Conservation (phyloP, 2,329 filamentous ascomycete genomes). For the Seiridium unicorne region DNA sequence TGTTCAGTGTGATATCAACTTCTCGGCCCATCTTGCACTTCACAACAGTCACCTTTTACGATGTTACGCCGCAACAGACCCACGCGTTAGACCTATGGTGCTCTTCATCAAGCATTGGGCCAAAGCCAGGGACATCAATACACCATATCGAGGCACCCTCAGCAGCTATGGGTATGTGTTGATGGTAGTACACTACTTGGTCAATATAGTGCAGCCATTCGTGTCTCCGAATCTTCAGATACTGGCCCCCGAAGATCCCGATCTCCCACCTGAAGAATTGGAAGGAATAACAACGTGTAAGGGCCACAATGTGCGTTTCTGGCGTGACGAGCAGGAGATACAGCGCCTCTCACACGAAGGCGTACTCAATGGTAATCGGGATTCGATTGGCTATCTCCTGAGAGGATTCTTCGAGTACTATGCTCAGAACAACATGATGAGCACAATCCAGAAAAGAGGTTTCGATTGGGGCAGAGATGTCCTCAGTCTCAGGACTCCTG, state of each 20-base stretch:
- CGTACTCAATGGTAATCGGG: constrained; percentile 64
- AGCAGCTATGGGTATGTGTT: constrained; percentile 90
- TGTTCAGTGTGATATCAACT: constrained; percentile 92
- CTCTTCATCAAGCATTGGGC: constrained; percentile 92
- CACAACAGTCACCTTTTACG: constrained; percentile 82
- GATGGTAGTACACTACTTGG: constrained; percentile 88
- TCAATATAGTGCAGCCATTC: constrained; percentile 77
- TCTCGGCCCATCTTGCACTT: constrained; percentile 77
- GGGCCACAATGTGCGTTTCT: constrained; percentile 74
- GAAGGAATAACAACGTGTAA: constrained; percentile 49
- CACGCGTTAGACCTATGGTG: constrained; percentile 73
- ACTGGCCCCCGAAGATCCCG: constrained; percentile 36
- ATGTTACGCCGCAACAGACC: constrained; percentile 79
- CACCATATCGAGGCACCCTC: constrained; percentile 79
- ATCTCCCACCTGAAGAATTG: constrained; percentile 34
- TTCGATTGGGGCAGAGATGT: constrained; percentile 84
- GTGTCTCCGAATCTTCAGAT: constrained; percentile 82
- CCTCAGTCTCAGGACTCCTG: constrained; percentile 70
- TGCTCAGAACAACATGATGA: constrained; percentile 58
- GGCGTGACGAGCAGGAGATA: constrained; percentile 72
- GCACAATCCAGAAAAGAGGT: constrained; percentile 47
- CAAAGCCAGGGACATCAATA: constrained; percentile 81
- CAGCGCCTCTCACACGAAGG: constrained; percentile 54
- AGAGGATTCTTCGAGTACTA: constrained; percentile 89
- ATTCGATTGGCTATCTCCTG: constrained; percentile 69